Evolutionary conservation across 176 grass and related monocot species (phyloP), one percentile per base, ranked within the genome.

Genomic region (Musa schizocarpa): DNA sequence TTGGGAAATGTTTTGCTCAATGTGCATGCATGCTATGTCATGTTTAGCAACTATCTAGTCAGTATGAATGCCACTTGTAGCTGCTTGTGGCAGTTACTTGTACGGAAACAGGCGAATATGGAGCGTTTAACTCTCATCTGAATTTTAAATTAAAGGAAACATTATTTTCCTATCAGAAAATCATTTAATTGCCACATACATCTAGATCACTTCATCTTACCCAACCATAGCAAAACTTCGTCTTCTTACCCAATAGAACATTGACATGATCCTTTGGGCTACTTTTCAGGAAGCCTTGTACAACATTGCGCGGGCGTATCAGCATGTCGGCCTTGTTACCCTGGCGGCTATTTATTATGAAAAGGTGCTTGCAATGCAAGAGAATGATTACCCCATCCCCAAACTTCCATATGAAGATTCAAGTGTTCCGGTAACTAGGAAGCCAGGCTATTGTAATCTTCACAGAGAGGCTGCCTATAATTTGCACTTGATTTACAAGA

Each of bases 401-500:
- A 98, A 83, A 52, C 90, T 93, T 63, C 90, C 88, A 19, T 93
- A 86, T 0, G 90, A 97, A 78, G 81, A 83, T 50, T 52, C 82
- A 80, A 59, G 51, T 3, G 27, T 17, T 11, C 22, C 57, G 48
- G 63, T 84, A 56, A 75, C 85, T 83, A 27, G 71, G 3, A 91
- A 82, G 72, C 77, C 86, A 48, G 86, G 88, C 29, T 91, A 98
- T 52, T 98, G 90, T 55, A 87, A 87, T 54, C 80, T 91, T 11
- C 81, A 84, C 13, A 83, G 88, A 61, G 94, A 98, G 77, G 94
- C 90, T 9, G 94, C 90, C 1, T 98, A 93, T 74, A 90, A 98
- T 84, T 75, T 98, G 67, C 94, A 98, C 78, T 87, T 98, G 63
- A 91, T 98, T 78, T 98, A 98, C 78, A 98, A 91, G 84, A 93